Base-by-base conservation (phyloP, 306 rosid genomes). In the Argentina anserina region DNA sequence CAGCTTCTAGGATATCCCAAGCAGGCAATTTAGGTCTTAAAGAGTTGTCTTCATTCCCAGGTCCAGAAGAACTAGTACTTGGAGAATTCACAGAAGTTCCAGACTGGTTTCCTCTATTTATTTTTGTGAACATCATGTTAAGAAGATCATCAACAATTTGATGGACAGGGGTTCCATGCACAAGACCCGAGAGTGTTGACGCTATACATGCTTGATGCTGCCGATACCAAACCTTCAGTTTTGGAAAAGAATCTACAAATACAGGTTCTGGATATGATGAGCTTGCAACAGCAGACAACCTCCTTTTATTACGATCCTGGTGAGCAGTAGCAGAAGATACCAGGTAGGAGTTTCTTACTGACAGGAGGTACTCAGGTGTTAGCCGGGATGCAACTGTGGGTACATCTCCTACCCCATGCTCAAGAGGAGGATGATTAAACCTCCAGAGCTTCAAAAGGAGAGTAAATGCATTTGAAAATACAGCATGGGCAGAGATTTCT, bases 151-250 rank as follows among this genome's bases (percentile, higher is more conserved):
- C 99, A 62, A 94, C 96, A 84, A 86, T 88, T 81, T 88, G 97
- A 87, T 94, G 99, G 73, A 91, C 92, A 53, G 96, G 95, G 73
- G 92, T 89, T 78, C 99, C 99, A 53, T 86, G 97, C 66, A 91
- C 96, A 79, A 91, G 93, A 76, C 99, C 99, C 39, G 96, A 90
- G 67, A 91, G 95, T 21, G 97, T 94, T 56, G 99, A 92, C 65
- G 99, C 96, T 81, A 94, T 88, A 65, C 97, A 94, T 37, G 97
- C 99, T 84, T 84, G 97, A 84, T 94, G 99, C 78, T 94, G 99
- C 73, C 95, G 86, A 65, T 94, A 86, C 99, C 99, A 94, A 42
- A 53, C 91, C 84, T 94, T 94, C 50, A 94, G 78, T 81, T 94
- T 90, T 12, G 99, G 96, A 84, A 94, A 94, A 18, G 99, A 90